phyloP scores from a whole-genome alignment of 2,329 filamentous ascomycete genomes.

The Neophaeococcomyces mojaviensis region DNA sequence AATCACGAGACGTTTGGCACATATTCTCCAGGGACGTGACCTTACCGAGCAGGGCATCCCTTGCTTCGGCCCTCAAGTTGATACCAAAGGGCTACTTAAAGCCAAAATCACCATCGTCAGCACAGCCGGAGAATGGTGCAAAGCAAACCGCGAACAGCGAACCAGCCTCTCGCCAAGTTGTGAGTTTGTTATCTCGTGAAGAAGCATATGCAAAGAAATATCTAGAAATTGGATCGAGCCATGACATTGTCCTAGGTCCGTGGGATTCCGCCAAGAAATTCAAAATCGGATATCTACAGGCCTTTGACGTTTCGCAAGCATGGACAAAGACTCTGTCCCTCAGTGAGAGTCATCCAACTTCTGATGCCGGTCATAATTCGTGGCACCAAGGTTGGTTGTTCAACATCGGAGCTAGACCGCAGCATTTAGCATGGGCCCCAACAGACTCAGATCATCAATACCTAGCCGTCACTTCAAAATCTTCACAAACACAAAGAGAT shows the following conservation, averaged over 20 bases:
- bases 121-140: neutral
- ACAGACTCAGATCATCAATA: constrained; percentile 45
- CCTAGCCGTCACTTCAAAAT: constrained; percentile 44
- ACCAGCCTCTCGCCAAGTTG: constrained; percentile 2
- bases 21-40: constrained; percentile 36
- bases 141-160: neutral
- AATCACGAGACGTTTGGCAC: constrained; percentile 45
- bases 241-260: constrained; percentile 46
- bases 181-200: neutral
- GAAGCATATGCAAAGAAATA: constrained; percentile 10
- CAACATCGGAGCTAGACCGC: constrained; percentile 48
- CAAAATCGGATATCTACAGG: constrained; percentile 28
- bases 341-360: neutral
- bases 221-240: constrained; percentile 22
- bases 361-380: neutral
- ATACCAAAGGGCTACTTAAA: constrained; percentile 2
- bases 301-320: constrained; percentile 39
- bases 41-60: constrained; percentile 40
- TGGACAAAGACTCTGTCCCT: constrained; percentile 25
- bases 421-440: constrained; percentile 44
- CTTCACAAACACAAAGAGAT: constrained; percentile 31
- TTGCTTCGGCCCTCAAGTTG: constrained; percentile 22
- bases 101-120: neutral
- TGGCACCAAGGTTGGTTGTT: constrained; percentile 46
- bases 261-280: constrained; percentile 37